Conservation (phyloP, 1,284 basidiomycete species). For the Neotropicomus parvogracilis region DNA sequence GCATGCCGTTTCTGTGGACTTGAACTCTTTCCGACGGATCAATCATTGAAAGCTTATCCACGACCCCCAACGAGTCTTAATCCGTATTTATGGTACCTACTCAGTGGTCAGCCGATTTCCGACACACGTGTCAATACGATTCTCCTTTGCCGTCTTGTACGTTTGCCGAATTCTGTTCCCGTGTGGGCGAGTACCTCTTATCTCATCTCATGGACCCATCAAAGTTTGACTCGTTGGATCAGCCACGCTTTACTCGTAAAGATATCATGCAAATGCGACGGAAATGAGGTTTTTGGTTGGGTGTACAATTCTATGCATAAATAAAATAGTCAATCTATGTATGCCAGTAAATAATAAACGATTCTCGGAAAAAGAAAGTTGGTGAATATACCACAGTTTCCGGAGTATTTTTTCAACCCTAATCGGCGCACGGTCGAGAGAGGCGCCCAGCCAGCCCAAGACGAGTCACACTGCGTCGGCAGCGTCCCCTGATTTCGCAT, state of each 20-base stretch:
- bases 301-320: too few relatives aligned
- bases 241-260: too few relatives aligned
- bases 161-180: not conserved
- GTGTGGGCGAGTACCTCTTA: not conserved
- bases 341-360: too few relatives aligned
- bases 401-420: too few relatives aligned
- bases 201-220: not conserved
- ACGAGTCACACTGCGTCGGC: constrained; percentile 2
- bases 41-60: constrained; percentile 7
- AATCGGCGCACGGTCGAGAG: too few relatives aligned
- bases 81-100: not conserved
- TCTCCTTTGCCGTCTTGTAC: not conserved
- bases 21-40: constrained; percentile 6
- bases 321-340: too few relatives aligned
- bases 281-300: too few relatives aligned
- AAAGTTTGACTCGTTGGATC: not conserved
- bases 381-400: too few relatives aligned
- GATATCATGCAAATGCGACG: too few relatives aligned
- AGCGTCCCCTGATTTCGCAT: not conserved
- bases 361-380: too few relatives aligned
- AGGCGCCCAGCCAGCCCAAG: too few relatives aligned
- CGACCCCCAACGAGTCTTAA: not conserved
- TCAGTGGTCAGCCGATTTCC: not conserved
- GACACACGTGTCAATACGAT: not conserved
- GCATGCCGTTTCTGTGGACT: not conserved